Percentiles rank a stretch among this genome's conserved stretches.
Conservation (phyloP, 768 basidiomycete species). For the Tylopilus sp. region DNA sequence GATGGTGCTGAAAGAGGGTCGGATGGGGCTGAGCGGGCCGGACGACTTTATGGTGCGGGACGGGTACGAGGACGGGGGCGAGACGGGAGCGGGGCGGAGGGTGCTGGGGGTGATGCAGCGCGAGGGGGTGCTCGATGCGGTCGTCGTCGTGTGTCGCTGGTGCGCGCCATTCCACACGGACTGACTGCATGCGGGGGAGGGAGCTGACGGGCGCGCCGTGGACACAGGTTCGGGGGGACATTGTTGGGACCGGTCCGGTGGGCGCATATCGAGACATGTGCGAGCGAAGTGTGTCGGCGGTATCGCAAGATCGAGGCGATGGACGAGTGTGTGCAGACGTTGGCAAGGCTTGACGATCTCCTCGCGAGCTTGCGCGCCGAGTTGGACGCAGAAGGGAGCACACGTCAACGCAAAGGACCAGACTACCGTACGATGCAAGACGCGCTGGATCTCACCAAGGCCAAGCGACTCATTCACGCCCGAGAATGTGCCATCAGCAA, state of each 20-base stretch:
- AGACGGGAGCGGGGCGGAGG: conserved; percentile 64
- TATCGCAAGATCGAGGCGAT: conserved; percentile 70
- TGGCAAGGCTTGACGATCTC: conserved; percentile 59
- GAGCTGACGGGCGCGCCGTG: too few relatives aligned
- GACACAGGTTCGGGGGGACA: conserved; percentile 80
- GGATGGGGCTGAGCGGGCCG: conserved; percentile 62
- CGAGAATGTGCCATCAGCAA: conserved; percentile 65
- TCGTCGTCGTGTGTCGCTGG: conserved; percentile 79
- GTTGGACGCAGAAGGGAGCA: conserved; percentile 10
- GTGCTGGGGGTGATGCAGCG: conserved; percentile 66
- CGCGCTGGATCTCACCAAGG: conserved; percentile 54
- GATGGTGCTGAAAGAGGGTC: conserved; percentile 65
- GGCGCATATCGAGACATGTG: conserved; percentile 72
- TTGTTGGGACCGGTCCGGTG: conserved; percentile 76
- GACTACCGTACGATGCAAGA: conserved; percentile 46
- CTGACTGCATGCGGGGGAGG: too few relatives aligned
- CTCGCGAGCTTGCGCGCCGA: conserved; percentile 54
- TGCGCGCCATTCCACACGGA: background rate
- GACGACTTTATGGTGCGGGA: conserved; percentile 70
- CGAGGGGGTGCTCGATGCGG: conserved; percentile 71
- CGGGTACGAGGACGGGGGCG: conserved; percentile 74
- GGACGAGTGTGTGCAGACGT: conserved; percentile 52
- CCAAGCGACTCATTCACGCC: conserved; percentile 62
- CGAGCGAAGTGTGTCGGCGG: conserved; percentile 65
- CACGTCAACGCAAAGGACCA: conserved; percentile 26